Conservation (phyloP, 2,329 filamentous ascomycete genomes). For the Epichloe bromicola region DNA sequence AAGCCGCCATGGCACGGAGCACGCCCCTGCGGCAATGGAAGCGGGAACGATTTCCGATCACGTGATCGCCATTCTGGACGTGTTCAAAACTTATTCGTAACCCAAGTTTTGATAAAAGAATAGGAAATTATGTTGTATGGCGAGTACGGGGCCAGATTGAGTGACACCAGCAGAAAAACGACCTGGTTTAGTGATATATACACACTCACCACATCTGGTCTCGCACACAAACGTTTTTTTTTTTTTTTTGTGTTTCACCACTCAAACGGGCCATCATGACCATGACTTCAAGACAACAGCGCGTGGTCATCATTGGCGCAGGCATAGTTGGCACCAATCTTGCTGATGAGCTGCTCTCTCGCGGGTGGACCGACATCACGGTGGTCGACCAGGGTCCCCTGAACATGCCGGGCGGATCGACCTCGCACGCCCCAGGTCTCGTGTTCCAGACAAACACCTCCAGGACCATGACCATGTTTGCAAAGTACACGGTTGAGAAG, state of each 20-base stretch:
- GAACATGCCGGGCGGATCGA: constrained; percentile 50
- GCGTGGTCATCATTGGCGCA: constrained; percentile 48
- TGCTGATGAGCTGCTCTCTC: constrained; percentile 48
- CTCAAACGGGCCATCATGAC: not conserved
- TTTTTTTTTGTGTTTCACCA: too few relatives aligned
- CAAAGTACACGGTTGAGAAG: constrained; percentile 49
- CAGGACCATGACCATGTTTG: constrained; percentile 44
- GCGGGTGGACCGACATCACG: constrained; percentile 51
- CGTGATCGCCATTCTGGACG: not conserved
- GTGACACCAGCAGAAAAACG: too few relatives aligned
- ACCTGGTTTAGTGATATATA: too few relatives aligned
- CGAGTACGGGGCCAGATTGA: too few relatives aligned
- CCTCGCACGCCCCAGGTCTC: constrained; percentile 50
- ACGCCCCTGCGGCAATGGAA: too few relatives aligned
- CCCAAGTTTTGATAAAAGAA: not conserved
- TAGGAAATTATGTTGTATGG: too few relatives aligned
- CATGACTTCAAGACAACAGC: constrained; percentile 22
- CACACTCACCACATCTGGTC: too few relatives aligned
- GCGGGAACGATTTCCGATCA: not conserved
- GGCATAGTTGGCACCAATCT: constrained; percentile 52
- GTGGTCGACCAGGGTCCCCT: constrained; percentile 52
- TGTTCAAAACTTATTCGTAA: too few relatives aligned
- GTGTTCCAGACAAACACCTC: constrained; percentile 50
- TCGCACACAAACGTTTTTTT: too few relatives aligned
- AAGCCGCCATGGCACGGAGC: too few relatives aligned